Evolutionary conservation across 768 basidiomycete species (phyloP).

Genomic region (Crassisporium funariophilum): DNA sequence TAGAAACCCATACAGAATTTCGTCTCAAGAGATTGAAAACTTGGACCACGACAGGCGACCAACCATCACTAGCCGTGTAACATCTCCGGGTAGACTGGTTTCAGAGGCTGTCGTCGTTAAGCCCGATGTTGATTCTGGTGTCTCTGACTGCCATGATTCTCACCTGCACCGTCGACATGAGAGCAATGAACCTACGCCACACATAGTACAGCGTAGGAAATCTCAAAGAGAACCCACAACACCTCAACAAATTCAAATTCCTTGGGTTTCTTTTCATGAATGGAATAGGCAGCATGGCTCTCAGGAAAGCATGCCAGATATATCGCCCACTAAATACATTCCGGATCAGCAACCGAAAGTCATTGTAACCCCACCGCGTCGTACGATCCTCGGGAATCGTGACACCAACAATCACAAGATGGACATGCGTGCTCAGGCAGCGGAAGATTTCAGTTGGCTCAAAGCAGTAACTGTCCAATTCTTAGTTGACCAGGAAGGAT

Average conservation of each 20-base stretch:
- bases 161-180: too few species aligned
- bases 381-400: constrained; percentile 2
- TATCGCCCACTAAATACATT: background rate
- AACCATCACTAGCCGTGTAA: too few species aligned
- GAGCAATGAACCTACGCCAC: too few species aligned
- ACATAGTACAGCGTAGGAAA: too few species aligned
- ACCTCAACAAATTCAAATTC: constrained; percentile 15
- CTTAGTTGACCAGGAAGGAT: constrained; percentile 85
- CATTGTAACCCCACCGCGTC: background rate
- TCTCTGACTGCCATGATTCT: too few species aligned
- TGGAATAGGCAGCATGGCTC: constrained; percentile 22
- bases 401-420: constrained; percentile 3
- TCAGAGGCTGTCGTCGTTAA: too few species aligned
- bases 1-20: too few species aligned
- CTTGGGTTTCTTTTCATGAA: constrained; percentile 25
- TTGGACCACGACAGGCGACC: too few species aligned
- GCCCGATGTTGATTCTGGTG: too few species aligned
- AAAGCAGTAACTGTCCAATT: constrained; percentile 57
- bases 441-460: constrained; percentile 52
- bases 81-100: too few species aligned
- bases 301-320: constrained; percentile 1
- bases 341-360: background rate
- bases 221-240: constrained; percentile 14
- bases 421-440: constrained; percentile 28
- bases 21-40: too few species aligned